Percentiles rank a stretch among this genome's conserved stretches.
Conservation (phyloP, 2,329 filamentous ascomycete genomes). For the Monosporascus sp. region DNA sequence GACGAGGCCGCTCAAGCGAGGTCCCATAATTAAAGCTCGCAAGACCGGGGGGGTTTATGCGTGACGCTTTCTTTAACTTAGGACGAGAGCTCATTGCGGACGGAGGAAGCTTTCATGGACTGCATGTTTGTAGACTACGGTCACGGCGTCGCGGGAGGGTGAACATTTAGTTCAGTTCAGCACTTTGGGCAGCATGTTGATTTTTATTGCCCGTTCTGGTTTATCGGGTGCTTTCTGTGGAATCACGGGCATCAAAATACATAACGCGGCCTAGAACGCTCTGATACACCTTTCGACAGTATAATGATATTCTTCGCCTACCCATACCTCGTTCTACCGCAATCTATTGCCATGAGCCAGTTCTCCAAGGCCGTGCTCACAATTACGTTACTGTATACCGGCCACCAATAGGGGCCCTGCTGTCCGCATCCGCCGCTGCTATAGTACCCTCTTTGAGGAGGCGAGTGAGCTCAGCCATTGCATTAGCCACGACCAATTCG, state of each 20-base stretch:
- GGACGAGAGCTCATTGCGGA: no score
- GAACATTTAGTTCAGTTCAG: background rate
- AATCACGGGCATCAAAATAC: no score
- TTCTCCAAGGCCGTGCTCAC: background rate
- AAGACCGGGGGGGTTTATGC: background rate
- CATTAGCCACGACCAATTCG: conserved; percentile 83
- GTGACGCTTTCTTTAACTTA: no score
- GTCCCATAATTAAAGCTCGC: conserved; percentile 47
- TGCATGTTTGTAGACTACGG: background rate
- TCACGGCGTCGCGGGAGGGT: no score
- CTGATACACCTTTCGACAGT: no score
- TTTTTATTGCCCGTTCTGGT: background rate
- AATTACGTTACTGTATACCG: conserved; percentile 78
- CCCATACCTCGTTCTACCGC: background rate
- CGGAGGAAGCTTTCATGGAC: background rate
- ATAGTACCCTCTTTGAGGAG: conserved; percentile 86
- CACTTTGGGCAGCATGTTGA: background rate
- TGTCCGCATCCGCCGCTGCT: conserved; percentile 82
- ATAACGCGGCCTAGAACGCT: no score
- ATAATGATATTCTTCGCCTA: no score
- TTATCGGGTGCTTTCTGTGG: background rate
- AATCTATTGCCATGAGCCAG: background rate
- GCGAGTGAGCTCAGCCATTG: conserved; percentile 84
- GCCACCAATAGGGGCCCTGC: conserved; percentile 70
- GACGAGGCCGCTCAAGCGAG: conserved; percentile 57